Conservation (phyloP, 257 asterid genomes). For the Solanum tacnaense region DNA sequence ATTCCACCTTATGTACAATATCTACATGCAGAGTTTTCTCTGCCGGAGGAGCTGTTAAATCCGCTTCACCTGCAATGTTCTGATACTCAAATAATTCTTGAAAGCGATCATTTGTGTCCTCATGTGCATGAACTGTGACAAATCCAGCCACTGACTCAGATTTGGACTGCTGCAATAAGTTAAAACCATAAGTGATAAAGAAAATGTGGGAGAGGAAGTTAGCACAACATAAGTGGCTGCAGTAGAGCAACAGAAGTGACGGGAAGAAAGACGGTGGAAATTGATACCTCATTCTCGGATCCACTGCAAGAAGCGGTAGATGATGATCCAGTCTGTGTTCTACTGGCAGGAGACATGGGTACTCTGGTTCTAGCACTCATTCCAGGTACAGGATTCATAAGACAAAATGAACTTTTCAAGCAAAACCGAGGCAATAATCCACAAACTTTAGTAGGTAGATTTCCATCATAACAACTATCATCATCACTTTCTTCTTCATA, state of each 20-base stretch:
- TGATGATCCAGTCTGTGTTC: slow-evolving; percentile 31
- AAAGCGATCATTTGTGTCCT: slow-evolving; percentile 24
- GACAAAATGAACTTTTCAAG: slow-evolving; percentile 36
- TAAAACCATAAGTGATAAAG: background rate
- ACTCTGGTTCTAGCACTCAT: slow-evolving; percentile 52
- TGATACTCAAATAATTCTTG: slow-evolving; percentile 35
- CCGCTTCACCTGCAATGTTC: slow-evolving; percentile 9
- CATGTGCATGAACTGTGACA: slow-evolving; percentile 12
- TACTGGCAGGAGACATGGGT: slow-evolving; percentile 32
- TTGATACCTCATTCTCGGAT: slow-evolving; percentile 47
- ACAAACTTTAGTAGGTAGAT: slow-evolving; percentile 33
- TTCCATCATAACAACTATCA: slow-evolving; percentile 27
- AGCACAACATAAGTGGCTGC: background rate
- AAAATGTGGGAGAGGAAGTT: background rate
- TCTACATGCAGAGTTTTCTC: slow-evolving; percentile 73
- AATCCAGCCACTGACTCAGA: slow-evolving; percentile 28
- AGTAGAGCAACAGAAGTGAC: background rate
- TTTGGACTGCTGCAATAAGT: slow-evolving; percentile 30
- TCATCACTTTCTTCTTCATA: slow-evolving; percentile 52
- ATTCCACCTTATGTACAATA: slow-evolving; percentile 30
- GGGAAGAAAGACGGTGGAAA: background rate
- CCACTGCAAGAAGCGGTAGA: slow-evolving; percentile 28
- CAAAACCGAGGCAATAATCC: slow-evolving; percentile 80
- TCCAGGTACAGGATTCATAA: slow-evolving; percentile 49
- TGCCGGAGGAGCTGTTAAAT: slow-evolving; percentile 11